These are phyloP conservation scores for Aspergillus sp. DNA, from an alignment of 2,329 filamentous ascomycete genomes.

Conservation along the genomic window DNA sequence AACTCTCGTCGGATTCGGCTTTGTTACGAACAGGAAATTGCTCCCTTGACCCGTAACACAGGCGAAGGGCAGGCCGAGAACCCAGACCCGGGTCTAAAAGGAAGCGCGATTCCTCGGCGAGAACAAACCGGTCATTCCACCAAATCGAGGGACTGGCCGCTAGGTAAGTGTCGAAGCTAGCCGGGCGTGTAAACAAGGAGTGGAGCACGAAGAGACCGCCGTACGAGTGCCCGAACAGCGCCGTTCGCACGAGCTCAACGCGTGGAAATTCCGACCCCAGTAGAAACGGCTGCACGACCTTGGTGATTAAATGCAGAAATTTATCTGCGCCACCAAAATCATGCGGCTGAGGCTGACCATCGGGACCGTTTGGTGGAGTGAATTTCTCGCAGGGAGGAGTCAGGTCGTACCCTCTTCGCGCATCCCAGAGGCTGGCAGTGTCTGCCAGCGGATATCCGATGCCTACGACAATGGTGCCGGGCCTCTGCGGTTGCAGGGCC, in stretches of 20 bases:
- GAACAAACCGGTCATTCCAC: slow-evolving; percentile 48
- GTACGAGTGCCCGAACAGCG: slow-evolving; percentile 52
- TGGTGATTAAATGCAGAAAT: slow-evolving; percentile 46
- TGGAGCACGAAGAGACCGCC: slow-evolving; percentile 51
- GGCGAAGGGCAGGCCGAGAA: slow-evolving; percentile 24
- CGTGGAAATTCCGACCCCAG: slow-evolving; percentile 29
- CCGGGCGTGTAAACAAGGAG: slow-evolving; percentile 42
- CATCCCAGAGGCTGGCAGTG: slow-evolving; percentile 17
- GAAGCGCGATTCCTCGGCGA: slow-evolving; percentile 32
- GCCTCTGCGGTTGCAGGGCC: slow-evolving; percentile 11
- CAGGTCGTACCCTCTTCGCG: slow-evolving; percentile 19
- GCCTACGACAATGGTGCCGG: slow-evolving; percentile 24
- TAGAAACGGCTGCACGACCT: slow-evolving; percentile 35
- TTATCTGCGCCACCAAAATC: slow-evolving; percentile 46
- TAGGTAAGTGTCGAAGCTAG: slow-evolving; percentile 47
- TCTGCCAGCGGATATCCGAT: slow-evolving; percentile 24
- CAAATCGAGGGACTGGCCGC: slow-evolving; percentile 49
- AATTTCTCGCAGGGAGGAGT: slow-evolving; percentile 22
- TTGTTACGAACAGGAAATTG: slow-evolving; percentile 27
- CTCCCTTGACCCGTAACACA: slow-evolving; percentile 38
- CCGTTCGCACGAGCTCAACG: slow-evolving; percentile 38
- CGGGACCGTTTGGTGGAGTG: slow-evolving; percentile 23
- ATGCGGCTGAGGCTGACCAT: slow-evolving; percentile 18
- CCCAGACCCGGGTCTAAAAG: slow-evolving; percentile 9
- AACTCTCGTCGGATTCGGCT: slow-evolving; percentile 32